Percentiles rank a stretch among this genome's conserved stretches.
Evolutionary conservation across 2,329 filamentous ascomycete species (phyloP).

Genomic region (Chaetothyriales sp.): DNA sequence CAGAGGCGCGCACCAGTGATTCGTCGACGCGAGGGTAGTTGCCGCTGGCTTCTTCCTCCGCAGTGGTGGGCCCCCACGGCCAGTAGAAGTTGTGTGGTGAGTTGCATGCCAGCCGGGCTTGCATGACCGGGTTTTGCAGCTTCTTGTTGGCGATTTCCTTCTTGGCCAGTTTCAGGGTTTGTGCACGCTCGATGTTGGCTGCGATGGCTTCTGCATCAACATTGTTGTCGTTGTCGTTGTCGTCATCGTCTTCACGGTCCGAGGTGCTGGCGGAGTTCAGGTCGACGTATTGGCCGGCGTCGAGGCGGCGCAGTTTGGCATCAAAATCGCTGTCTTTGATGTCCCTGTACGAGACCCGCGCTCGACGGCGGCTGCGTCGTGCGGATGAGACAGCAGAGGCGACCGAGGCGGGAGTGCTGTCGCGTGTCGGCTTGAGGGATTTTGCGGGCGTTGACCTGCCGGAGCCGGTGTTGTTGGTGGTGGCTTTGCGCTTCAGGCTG

Average conservation of each 20-base stretch:
- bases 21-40: slow-evolving; percentile 55
- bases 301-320: slow-evolving; percentile 39
- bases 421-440: slow-evolving; percentile 57
- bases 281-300: slow-evolving; percentile 38
- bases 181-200: slow-evolving; percentile 20
- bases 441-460: slow-evolving; percentile 43
- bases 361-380: slow-evolving; percentile 31
- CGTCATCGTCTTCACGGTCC: slow-evolving; percentile 10
- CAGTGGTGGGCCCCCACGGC: slow-evolving; percentile 49
- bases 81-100: slow-evolving; percentile 94
- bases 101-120: slow-evolving; percentile 82
- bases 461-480: slow-evolving; percentile 19
- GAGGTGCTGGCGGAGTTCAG: slow-evolving; percentile 2
- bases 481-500: slow-evolving; percentile 44
- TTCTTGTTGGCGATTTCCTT: slow-evolving; percentile 83
- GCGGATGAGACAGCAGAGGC: slow-evolving; percentile 33
- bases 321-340: slow-evolving; percentile 79
- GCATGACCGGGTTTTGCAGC: slow-evolving; percentile 81
- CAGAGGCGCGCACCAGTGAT: slow-evolving; percentile 68
- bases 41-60: slow-evolving; percentile 43
- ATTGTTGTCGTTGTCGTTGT: slow-evolving; percentile 3
- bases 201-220: slow-evolving; percentile 21
- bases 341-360: slow-evolving; percentile 46
- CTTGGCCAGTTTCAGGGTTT: slow-evolving; percentile 35
- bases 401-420: slow-evolving; percentile 53